phyloP scores from a whole-genome alignment of 2,329 filamentous ascomycete genomes.

The Scolecobasidium constrictum region DNA sequence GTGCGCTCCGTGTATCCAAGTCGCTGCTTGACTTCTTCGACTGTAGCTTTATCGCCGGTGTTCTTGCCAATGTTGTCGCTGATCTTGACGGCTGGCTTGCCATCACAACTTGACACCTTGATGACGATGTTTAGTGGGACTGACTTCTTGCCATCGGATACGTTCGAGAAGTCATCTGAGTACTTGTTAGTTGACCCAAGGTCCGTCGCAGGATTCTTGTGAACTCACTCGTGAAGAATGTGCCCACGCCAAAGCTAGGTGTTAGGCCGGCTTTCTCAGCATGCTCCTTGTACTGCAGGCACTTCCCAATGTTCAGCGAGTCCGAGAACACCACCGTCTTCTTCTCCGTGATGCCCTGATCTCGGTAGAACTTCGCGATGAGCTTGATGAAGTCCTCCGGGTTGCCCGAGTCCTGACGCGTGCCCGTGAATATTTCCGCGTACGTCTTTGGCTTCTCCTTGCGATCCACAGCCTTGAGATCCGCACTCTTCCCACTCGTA shows the following conservation, averaged over 20 bases:
- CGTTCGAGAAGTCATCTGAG: constrained; percentile 70
- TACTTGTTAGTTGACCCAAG: constrained; percentile 11
- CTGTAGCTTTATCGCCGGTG: constrained; percentile 70
- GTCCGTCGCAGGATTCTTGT: neutral
- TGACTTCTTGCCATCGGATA: constrained; percentile 68
- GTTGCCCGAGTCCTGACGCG: constrained; percentile 85
- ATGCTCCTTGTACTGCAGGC: constrained; percentile 77
- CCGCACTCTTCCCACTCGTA: constrained; percentile 25
- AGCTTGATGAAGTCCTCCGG: constrained; percentile 67
- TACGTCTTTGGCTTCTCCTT: constrained; percentile 47
- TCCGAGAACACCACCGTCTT: constrained; percentile 95
- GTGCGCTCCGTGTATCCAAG: constrained; percentile 78
- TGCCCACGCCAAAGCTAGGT: constrained; percentile 87
- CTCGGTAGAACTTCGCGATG: constrained; percentile 73
- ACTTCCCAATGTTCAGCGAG: constrained; percentile 81
- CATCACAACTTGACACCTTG: constrained; percentile 78
- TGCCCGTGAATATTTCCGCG: constrained; percentile 70
- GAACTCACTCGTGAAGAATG: constrained; percentile 69
- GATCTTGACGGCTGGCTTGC: constrained; percentile 80
- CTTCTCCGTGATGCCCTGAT: constrained; percentile 61
- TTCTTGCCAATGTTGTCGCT: constrained; percentile 86
- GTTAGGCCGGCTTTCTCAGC: constrained; percentile 72
- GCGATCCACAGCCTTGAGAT: constrained; percentile 23
- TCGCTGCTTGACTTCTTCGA: constrained; percentile 72
- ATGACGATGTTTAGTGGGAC: constrained; percentile 94